A percentile compares a stretch with the other conserved stretches of the same genome.
These are phyloP conservation scores for Pontederia paniculata DNA, from an alignment of 176 grass and related monocot genomes.

Conservation along the genomic window DNA sequence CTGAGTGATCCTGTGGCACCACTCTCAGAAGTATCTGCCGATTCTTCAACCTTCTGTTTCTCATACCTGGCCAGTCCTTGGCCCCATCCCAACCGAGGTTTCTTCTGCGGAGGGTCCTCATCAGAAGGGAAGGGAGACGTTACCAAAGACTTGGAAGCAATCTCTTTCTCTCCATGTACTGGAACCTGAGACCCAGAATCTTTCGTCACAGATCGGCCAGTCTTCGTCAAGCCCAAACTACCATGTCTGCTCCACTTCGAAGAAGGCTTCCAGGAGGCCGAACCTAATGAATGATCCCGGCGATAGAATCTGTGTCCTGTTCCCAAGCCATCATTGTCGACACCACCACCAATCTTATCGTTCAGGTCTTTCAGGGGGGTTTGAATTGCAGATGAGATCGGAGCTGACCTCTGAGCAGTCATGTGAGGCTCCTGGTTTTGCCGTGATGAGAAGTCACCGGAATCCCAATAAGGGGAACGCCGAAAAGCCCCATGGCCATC, in stretches of 20 bases:
- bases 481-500: constrained; percentile 10
- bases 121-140: constrained; percentile 23
- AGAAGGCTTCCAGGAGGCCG: constrained; percentile 31
- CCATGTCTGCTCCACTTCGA: constrained; percentile 24
- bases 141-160: neutral
- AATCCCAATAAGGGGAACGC: constrained; percentile 11
- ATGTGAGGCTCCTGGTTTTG: constrained; percentile 7
- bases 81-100: constrained; percentile 83
- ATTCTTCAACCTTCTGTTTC: constrained; percentile 69
- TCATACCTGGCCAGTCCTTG: constrained; percentile 96
- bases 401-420: constrained; percentile 61
- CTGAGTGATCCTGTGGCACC: neutral
- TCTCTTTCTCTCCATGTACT: constrained; percentile 6
- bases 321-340: constrained; percentile 30
- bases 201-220: constrained; percentile 38
- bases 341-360: constrained; percentile 18
- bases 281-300: constrained; percentile 25
- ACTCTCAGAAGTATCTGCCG: constrained; percentile 17
- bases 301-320: constrained; percentile 25
- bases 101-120: constrained; percentile 62
- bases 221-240: constrained; percentile 16
- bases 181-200: constrained; percentile 7
- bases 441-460: constrained; percentile 35
- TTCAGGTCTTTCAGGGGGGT: constrained; percentile 7
- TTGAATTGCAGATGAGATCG: constrained; percentile 28